Evolutionary conservation across 768 basidiomycete species (phyloP).

Genomic region (Russula lepida): DNA sequence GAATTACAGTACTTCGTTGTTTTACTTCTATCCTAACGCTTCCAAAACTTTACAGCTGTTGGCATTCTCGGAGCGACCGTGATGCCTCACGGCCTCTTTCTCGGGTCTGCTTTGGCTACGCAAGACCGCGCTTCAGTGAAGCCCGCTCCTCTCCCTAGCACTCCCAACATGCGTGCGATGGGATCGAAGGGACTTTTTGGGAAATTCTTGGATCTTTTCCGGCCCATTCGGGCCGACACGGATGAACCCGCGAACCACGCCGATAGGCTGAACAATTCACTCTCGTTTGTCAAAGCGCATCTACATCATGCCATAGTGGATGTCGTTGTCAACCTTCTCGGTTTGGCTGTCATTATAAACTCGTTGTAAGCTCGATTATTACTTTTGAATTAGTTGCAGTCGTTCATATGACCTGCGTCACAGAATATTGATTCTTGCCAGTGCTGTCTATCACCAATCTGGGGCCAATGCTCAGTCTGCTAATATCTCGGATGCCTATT

Average conservation of each 20-base stretch:
- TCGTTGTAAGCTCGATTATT: constrained; percentile 46
- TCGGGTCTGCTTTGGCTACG: constrained; percentile 37
- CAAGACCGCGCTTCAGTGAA: constrained; percentile 30
- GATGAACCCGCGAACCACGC: constrained; percentile 13
- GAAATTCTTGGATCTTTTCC: neutral
- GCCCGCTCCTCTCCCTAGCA: neutral
- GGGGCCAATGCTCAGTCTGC: constrained; percentile 40
- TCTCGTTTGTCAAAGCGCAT: constrained; percentile 51
- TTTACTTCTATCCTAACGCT: neutral
- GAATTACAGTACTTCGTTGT: neutral
- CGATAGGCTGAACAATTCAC: constrained; percentile 49
- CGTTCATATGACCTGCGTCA: neutral
- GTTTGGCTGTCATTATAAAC: constrained; percentile 85
- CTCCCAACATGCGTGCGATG: neutral
- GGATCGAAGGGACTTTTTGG: neutral
- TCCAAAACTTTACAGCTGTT: constrained; percentile 5
- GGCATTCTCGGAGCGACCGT: constrained; percentile 35
- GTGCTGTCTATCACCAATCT: constrained; percentile 63
- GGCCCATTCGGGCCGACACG: neutral
- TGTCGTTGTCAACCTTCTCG: constrained; percentile 59
- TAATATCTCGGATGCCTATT: constrained; percentile 78
- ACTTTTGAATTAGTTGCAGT: neutral
- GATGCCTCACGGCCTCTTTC: constrained; percentile 42
- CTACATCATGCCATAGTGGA: constrained; percentile 60
- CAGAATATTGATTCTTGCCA: constrained; percentile 76